These are phyloP conservation scores for Aspergillus tanneri DNA, from an alignment of 2,329 filamentous ascomycete genomes.

Conservation along the genomic window DNA sequence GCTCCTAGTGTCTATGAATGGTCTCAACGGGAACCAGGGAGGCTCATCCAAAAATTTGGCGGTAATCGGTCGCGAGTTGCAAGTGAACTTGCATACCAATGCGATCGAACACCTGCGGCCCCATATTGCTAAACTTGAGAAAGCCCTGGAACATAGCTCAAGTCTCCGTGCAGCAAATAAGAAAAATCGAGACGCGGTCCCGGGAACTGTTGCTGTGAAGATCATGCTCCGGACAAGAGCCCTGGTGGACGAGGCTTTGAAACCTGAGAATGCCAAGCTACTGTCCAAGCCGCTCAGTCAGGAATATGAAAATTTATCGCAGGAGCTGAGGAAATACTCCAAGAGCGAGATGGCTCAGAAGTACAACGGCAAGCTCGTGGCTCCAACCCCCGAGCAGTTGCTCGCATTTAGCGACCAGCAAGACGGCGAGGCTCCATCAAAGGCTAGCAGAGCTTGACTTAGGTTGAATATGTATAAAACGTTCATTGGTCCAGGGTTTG, in stretches of 20 bases:
- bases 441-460: too few relatives aligned
- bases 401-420: slow-evolving; percentile 18
- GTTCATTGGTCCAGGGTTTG: too few relatives aligned
- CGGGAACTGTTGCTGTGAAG: slow-evolving; percentile 22
- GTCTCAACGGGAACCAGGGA: slow-evolving; percentile 22
- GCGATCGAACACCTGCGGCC: slow-evolving; percentile 30
- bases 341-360: slow-evolving; percentile 18
- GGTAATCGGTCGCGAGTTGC: slow-evolving; percentile 28
- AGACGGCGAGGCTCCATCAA: too few relatives aligned
- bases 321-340: slow-evolving; percentile 33
- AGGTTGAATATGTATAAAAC: neutral
- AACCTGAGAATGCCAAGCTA: slow-evolving; percentile 20
- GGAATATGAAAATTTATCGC: slow-evolving; percentile 25
- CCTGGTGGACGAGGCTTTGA: slow-evolving; percentile 38
- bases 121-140: slow-evolving; percentile 28
- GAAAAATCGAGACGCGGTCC: slow-evolving; percentile 24
- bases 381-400: slow-evolving; percentile 27
- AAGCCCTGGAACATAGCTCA: slow-evolving; percentile 26
- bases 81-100: slow-evolving; percentile 23
- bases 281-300: slow-evolving; percentile 24
- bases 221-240: slow-evolving; percentile 29
- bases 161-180: neutral
- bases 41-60: slow-evolving; percentile 17
- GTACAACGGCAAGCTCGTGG: slow-evolving; percentile 15
- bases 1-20: slow-evolving; percentile 29